phyloP scores from a whole-genome alignment of 371 early-diverging fungal genomes.

The Haplosporangium sp. region DNA sequence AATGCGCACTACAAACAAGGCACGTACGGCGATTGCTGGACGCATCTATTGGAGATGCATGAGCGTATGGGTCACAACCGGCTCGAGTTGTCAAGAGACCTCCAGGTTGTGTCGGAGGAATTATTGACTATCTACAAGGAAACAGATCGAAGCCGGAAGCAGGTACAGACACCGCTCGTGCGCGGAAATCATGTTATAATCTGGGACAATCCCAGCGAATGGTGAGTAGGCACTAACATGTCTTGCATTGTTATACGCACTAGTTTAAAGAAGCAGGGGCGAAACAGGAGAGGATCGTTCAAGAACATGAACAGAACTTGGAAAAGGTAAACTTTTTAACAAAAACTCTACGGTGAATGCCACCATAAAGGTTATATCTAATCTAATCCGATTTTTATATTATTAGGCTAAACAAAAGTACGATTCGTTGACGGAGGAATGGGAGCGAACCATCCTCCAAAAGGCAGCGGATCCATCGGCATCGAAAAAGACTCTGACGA shows the following conservation, averaged over 20 bases:
- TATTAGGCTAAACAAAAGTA: slow-evolving; percentile 73
- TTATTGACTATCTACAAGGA: slow-evolving; percentile 76
- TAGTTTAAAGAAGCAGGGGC: slow-evolving; percentile 80
- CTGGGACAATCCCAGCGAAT: background rate
- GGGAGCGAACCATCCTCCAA: slow-evolving; percentile 77
- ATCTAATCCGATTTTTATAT: background rate
- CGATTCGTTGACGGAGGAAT: slow-evolving; percentile 76
- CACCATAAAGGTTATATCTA: no score
- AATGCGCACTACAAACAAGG: slow-evolving; percentile 51
- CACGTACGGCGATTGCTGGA: slow-evolving; percentile 67
- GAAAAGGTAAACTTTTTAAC: slow-evolving; percentile 69
- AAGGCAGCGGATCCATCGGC: slow-evolving; percentile 63
- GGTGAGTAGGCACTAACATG: background rate
- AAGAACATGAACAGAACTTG: slow-evolving; percentile 72
- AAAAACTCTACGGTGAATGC: background rate
- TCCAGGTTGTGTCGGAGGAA: slow-evolving; percentile 76
- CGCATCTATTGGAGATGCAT: slow-evolving; percentile 72
- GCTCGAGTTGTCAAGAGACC: slow-evolving; percentile 66
- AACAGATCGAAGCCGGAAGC: slow-evolving; percentile 81
- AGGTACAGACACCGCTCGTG: slow-evolving; percentile 56
- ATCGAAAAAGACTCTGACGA: slow-evolving; percentile 58
- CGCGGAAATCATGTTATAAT: background rate
- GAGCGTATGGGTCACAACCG: slow-evolving; percentile 79
- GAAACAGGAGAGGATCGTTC: slow-evolving; percentile 71
- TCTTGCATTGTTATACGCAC: background rate